Evolutionary conservation across 306 rosid species (phyloP), one percentile per base, ranked within the genome.

Genomic region (Phaseolus lunatus): DNA sequence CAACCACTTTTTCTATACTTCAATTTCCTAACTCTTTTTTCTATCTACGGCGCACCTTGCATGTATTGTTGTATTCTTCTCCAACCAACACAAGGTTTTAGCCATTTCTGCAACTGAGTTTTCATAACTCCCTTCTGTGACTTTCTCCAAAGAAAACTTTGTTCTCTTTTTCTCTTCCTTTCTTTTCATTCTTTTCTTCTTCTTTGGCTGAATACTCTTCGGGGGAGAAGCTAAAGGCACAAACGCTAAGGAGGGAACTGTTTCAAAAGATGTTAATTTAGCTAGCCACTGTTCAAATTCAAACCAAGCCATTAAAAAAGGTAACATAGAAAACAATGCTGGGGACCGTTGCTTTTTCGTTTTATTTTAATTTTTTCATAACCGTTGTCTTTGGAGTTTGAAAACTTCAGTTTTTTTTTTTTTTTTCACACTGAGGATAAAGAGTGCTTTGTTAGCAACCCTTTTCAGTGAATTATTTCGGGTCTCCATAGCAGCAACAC

Each of bases 191-290:
- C 80, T 80, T 56, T 80, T 66, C 39, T 27, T 23, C 43, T 53
- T 49, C 53, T 53, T 29, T 57, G 33, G 77, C 65, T 80, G 66
- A 72, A n/a, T 63, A 43, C 16, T 50, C 66, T 47, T 44, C 71
- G 39, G 7, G 50, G 80, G 29, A 84, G 75, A 59, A 64, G 62
- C 80, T 58, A 76, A 80, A 81, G 53, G 59, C 50, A 69, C 76
- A 78, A 78, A 61, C 43, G 78, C 79, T 70, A 72, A 63, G 86
- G 97, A 86, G 96, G 93, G 90, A 89, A 81, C 79, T 33, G 83
- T 82, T 89, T 88, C 88, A 83, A 90, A 88, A 75, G 74, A 45
- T 80, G 43, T 29, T 58, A 62, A 31, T 61, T 58, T 66, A 31
- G 7, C 74, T 84, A 58, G 41, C 75, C 6, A 77, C 74, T 73